Base-by-base conservation (phyloP, 495 filamentous ascomycete genomes). In the Acidomyces sp. region DNA sequence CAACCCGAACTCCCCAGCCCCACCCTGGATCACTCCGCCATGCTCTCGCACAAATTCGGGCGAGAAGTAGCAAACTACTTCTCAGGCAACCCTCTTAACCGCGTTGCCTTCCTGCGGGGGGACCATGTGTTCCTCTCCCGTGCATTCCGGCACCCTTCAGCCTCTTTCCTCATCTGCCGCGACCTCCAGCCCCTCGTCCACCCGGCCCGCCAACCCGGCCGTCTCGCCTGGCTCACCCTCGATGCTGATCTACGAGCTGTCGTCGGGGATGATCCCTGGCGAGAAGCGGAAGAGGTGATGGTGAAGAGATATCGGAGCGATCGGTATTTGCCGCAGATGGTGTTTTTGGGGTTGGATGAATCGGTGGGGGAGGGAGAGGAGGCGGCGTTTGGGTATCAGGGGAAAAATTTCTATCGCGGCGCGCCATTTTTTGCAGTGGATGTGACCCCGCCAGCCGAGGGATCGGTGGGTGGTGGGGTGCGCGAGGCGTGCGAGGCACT, bases 21-120 rank as follows among this genome's bases (percentile, higher is more conserved):
- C 34, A 70, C 70, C 6, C 62, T 64, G 45, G 71, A 79, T 54
- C 71, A 82, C 53, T 75, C 87, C 65, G 84, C 81, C 5, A 86
- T 87, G 76, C 65, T 97, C 50, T 74, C 79, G 30, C 71, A 78
- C 34, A 90, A 82, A 45, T 95, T 93, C 60, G 90, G 90, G 52
- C 78, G 69, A 49, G 90, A 96, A 64, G 75, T 85, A 10, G 76
- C 80, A 49, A 96, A 97, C 64, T 97, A 96, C 71, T 96, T 94
- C 66, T 81, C 84, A 43, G 78, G 78, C 43, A 80, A 75, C 6
- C 78, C 78, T 0, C 59, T 85, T 21, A 85, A 85, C 55, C 75
- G 80, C 4, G 68, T 96, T 2, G 87, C 85, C 1, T 97, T 96
- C 57, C 67, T 96, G 27, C 81, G 90, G 19, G 65, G 68, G 13